Percentiles rank a stretch among this genome's conserved stretches.
phyloP scores from a whole-genome alignment of 2,329 filamentous ascomycete genomes.

The Xylariomycetidae sp. region DNA sequence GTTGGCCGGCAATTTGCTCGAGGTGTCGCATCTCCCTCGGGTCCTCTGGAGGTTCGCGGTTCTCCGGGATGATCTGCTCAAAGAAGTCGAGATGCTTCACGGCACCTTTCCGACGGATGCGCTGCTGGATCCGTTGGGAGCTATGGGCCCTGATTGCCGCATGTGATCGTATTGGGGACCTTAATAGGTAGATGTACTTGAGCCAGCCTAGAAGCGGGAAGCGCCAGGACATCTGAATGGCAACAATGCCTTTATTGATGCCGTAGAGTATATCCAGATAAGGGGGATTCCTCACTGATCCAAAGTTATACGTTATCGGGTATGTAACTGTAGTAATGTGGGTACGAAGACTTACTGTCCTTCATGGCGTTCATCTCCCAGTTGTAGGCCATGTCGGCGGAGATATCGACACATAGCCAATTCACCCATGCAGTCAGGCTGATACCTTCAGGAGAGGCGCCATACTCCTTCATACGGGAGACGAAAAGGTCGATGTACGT shows the following conservation, averaged over 20 bases:
- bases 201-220: conserved; percentile 9
- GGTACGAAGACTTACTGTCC: conserved; percentile 3
- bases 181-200: conserved; percentile 4
- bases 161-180: not conserved
- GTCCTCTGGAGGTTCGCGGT: conserved; percentile 1
- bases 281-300: conserved; percentile 3
- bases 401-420: conserved; percentile 15
- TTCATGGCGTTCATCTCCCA: conserved; percentile 4
- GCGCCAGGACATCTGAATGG: conserved; percentile 8
- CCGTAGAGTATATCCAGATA: conserved; percentile 7
- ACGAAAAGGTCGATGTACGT: conserved; percentile 15
- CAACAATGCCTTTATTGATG: conserved; percentile 6
- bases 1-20: conserved; percentile 6
- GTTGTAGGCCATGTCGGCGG: conserved; percentile 10
- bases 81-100: conserved; percentile 8
- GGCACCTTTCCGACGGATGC: conserved; percentile 3
- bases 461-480: conserved; percentile 6
- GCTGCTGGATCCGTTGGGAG: conserved; percentile 1
- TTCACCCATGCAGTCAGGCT: conserved; percentile 9
- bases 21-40: conserved; percentile 6
- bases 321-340: not conserved
- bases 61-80: conserved; percentile 5
- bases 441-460: conserved; percentile 2
- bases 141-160: conserved; percentile 3
- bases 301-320: not conserved